Evolutionary conservation across 352 stramenopile species (phyloP).

Genomic region (Pythium insidiosum): DNA sequence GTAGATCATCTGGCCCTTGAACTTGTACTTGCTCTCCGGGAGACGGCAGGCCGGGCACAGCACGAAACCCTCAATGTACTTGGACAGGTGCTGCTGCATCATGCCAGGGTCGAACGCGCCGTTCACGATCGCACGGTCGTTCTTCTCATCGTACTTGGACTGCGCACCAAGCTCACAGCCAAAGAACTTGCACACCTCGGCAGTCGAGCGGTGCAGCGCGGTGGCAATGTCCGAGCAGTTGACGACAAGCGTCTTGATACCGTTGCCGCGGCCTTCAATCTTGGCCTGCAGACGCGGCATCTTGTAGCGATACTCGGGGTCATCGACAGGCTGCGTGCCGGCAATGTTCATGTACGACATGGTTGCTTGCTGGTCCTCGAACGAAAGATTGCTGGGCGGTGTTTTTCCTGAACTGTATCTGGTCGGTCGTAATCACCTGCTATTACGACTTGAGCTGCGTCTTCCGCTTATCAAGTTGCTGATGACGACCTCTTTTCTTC

Average conservation of each 20-base stretch:
- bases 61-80: slow-evolving; percentile 99
- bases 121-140: slow-evolving; percentile 95
- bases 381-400: no score
- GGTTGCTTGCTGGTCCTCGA: slow-evolving; percentile 14
- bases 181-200: slow-evolving; percentile 99
- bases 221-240: slow-evolving; percentile 95
- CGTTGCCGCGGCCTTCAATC: slow-evolving; percentile 98
- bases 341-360: slow-evolving; percentile 91
- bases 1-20: slow-evolving; percentile 95
- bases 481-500: slow-evolving; percentile 55
- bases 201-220: slow-evolving; percentile 90
- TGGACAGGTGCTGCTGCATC: slow-evolving; percentile 95
- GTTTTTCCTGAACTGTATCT: slow-evolving; percentile 20
- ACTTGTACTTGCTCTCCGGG: slow-evolving; percentile 99
- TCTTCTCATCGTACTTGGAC: slow-evolving; percentile 96
- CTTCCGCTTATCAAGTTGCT: slow-evolving; percentile 18
- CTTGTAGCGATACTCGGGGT: slow-evolving; percentile 98
- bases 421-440: slow-evolving; percentile 5
- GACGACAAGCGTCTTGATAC: slow-evolving; percentile 98
- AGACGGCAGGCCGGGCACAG: slow-evolving; percentile 95
- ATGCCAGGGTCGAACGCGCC: slow-evolving; percentile 90
- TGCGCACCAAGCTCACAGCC: slow-evolving; percentile 97
- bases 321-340: slow-evolving; percentile 86
- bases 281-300: slow-evolving; percentile 96
- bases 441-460: slow-evolving; percentile 24